Evolutionary conservation across 78 protist genomes (phyloP), one percentile per base, ranked within the genome.

Genomic region (Dictyostelium firmibasis): DNA sequence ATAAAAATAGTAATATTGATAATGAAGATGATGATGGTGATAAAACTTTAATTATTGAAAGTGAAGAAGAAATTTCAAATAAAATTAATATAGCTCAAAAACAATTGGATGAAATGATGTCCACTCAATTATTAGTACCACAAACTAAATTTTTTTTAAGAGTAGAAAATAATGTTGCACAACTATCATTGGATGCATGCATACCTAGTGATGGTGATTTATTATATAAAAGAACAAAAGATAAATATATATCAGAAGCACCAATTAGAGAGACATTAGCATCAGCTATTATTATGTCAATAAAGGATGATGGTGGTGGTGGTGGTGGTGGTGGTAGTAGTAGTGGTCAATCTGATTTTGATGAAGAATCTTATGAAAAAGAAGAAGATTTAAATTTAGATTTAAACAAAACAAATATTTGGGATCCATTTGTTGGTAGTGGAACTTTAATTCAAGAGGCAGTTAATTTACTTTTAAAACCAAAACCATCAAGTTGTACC

Each of bases 181-280:
- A 89, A 53, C 4, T 81, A 4, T 79, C 86, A 43, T 31, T 89
- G 8, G 94, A 89, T 89, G 94, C 77, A 33, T n/a, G 29, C 10
- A 38, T 29, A 47, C 3, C 10, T 38, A 18, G 44, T 18, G 70
- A 76, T 10, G 33, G n/a, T 14, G 62, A 53, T 6, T 10, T 43
- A 47, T 35, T 89, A 14, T 75, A 89, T 43, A 89, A 89, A 33
- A 62, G 94, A 69, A 64, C 84, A 81, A 47, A 1, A 0, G 25
- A 81, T 72, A 89, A 89, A 27, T 83, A 89, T 81, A 79, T 89
- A 18, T 69, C 87, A 1, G 94, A 89, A 18, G 94, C 94, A 70
- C 94, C 94, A 3, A 89, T 89, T 31, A 53, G 94, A 9, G 94
- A 89, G 31, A 89, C 94, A 23, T 35, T 89, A 23, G 94, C 94